A percentile compares a stretch with the other conserved stretches of the same genome.
phyloP scores from a whole-genome alignment of 768 basidiomycete genomes.

The Mycena kentingensis region DNA sequence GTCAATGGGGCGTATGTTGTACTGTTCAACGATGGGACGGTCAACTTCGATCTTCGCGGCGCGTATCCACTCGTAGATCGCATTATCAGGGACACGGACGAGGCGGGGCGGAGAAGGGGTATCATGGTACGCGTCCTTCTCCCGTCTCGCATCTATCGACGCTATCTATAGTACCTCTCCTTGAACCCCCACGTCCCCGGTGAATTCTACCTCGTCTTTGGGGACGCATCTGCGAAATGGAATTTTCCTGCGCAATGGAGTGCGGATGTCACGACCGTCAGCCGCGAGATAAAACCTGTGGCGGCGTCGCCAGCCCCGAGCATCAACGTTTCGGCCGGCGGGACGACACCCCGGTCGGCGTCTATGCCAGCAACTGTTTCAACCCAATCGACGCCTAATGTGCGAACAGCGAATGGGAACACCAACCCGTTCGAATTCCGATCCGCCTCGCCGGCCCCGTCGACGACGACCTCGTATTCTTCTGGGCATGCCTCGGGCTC shows the following conservation, averaged over 20 bases:
- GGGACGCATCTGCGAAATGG: conserved; percentile 10
- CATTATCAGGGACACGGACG: conserved; percentile 2
- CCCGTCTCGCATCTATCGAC: background rate
- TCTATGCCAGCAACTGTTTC: no score
- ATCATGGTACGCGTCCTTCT: conserved; percentile 11
- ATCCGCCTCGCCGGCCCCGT: background rate
- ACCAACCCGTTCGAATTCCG: background rate
- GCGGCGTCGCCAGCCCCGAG: background rate
- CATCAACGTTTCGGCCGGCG: background rate
- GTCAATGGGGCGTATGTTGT: conserved; percentile 13
- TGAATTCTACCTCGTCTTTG: conserved; percentile 15
- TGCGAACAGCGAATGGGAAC: background rate
- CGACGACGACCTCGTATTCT: background rate
- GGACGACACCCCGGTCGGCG: background rate
- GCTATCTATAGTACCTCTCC: conserved; percentile 7
- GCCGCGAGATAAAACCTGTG: conserved; percentile 3
- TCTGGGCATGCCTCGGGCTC: background rate
- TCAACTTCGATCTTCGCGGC: conserved; percentile 11
- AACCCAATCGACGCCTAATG: no score
- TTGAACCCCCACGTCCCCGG: conserved; percentile 12
- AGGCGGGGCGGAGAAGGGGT: conserved; percentile 3
- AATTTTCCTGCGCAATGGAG: conserved; percentile 8
- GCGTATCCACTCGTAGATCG: conserved; percentile 10
- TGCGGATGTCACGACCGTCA: conserved; percentile 5
- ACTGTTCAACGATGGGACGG: conserved; percentile 14